A percentile compares a stretch with the other conserved stretches of the same genome.
phyloP scores from a whole-genome alignment of 225 moss, liverwort and hornwort genomes.

The Pseudisothecium myosuroides region DNA sequence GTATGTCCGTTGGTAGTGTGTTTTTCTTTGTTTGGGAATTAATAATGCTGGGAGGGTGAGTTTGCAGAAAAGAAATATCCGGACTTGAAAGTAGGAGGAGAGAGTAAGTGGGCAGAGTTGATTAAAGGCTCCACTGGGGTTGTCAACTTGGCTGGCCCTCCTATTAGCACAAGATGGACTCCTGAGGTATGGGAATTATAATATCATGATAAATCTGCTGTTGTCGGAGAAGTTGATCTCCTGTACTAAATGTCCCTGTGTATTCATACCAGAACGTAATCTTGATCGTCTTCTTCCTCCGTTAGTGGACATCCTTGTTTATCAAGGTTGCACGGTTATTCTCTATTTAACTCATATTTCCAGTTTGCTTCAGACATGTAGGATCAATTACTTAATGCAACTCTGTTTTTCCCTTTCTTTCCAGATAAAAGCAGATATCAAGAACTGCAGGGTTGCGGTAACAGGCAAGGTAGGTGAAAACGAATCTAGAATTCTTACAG shows the following conservation, averaged over 20 bases:
- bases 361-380: neutral
- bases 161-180: constrained; percentile 88
- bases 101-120: constrained; percentile 53
- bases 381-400: neutral
- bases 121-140: constrained; percentile 86
- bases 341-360: neutral
- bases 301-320: neutral
- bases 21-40: neutral
- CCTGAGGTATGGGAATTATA: constrained; percentile 31
- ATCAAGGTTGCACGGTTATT: neutral
- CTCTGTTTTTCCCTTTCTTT: neutral
- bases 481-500: neutral
- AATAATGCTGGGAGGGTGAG: neutral
- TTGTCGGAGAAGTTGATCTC: neutral
- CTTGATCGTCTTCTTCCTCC: neutral
- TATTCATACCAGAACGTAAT: neutral
- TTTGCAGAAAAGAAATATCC: constrained; percentile 49
- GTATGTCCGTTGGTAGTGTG: neutral
- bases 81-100: constrained; percentile 61
- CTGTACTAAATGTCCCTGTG: neutral
- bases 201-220: neutral
- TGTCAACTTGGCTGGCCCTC: constrained; percentile 87
- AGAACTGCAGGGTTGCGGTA: constrained; percentile 63
- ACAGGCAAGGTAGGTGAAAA: constrained; percentile 59
- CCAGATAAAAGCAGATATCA: constrained; percentile 80